These are phyloP conservation scores for Kwoniella sp. DNA, from an alignment of 768 basidiomycete species.

Conservation along the genomic window DNA sequence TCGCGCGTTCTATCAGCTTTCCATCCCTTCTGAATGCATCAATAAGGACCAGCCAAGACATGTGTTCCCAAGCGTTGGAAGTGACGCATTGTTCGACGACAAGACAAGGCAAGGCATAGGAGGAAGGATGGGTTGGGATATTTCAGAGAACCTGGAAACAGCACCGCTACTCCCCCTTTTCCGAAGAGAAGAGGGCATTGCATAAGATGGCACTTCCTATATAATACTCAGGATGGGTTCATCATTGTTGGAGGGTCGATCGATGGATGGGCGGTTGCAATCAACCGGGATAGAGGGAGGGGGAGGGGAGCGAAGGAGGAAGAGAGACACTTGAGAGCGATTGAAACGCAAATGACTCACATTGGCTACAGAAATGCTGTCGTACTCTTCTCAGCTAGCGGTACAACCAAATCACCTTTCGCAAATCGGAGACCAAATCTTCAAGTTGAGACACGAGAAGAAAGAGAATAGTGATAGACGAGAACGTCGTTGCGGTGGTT, in stretches of 20 bases:
- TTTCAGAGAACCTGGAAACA: conserved; percentile 31
- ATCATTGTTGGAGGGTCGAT: conserved; percentile 22
- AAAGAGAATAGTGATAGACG: no score
- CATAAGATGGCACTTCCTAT: conserved; percentile 31
- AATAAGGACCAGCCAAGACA: no score
- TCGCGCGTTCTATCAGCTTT: no score
- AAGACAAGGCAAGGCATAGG: neutral
- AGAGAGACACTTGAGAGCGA: neutral
- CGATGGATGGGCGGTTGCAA: neutral
- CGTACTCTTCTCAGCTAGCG: no score
- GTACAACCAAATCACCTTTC: no score
- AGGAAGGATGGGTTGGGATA: neutral
- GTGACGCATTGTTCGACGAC: no score
- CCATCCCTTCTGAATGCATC: no score
- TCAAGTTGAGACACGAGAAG: no score
- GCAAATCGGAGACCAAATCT: no score
- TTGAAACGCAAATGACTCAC: neutral
- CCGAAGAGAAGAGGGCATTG: conserved; percentile 10
- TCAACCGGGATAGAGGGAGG: neutral
- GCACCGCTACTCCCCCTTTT: conserved; percentile 19
- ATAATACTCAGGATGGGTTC: conserved; percentile 31
- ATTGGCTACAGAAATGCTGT: no score
- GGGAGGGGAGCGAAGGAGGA: neutral
- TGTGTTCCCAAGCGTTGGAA: no score
- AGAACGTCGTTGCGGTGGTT: no score